Conservation (phyloP, 2,329 filamentous ascomycete species). For the Fusarium circinatum region DNA sequence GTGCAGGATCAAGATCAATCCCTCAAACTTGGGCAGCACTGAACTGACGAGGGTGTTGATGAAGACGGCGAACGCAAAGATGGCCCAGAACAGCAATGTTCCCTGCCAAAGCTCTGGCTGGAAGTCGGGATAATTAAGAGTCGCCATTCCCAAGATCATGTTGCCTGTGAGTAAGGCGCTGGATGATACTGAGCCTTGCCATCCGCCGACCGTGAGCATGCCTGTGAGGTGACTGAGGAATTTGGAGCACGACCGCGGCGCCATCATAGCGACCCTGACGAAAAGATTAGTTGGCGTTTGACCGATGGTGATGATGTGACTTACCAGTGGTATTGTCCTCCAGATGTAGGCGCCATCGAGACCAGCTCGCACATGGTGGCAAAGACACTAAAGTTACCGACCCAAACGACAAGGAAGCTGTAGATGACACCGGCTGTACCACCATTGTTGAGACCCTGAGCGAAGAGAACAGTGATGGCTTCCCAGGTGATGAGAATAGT, state of each 20-base stretch:
- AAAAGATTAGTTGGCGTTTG: rapidly evolving
- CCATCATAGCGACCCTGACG: conserved; percentile 61
- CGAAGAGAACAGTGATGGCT: conserved; percentile 48
- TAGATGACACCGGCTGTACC: conserved; percentile 65
- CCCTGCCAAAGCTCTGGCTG: conserved; percentile 57
- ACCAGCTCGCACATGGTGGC: conserved; percentile 54
- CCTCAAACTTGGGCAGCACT: conserved; percentile 61
- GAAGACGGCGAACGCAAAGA: conserved; percentile 57
- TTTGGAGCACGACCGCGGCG: conserved; percentile 57
- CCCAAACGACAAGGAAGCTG: conserved; percentile 60
- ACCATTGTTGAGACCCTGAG: conserved; percentile 56
- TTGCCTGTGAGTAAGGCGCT: conserved; percentile 57
- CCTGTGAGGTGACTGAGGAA: conserved; percentile 63
- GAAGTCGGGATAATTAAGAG: conserved; percentile 51
- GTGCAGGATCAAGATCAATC: conserved; percentile 60
- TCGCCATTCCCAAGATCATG: conserved; percentile 53
- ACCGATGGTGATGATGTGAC: rapidly evolving
- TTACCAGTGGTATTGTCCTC: conserved; percentile 68
- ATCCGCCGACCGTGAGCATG: conserved; percentile 62
- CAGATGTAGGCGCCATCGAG: conserved; percentile 60
- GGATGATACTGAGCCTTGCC: conserved; percentile 51
- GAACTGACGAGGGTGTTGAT: conserved; percentile 61
- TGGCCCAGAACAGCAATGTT: conserved; percentile 60
- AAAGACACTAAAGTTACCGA: conserved; percentile 58
- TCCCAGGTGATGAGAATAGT: conserved; percentile 67